Evolutionary conservation across 768 basidiomycete genomes (phyloP), one percentile per base, ranked within the genome.

Genomic region (Botryobasidium botryosum): DNA sequence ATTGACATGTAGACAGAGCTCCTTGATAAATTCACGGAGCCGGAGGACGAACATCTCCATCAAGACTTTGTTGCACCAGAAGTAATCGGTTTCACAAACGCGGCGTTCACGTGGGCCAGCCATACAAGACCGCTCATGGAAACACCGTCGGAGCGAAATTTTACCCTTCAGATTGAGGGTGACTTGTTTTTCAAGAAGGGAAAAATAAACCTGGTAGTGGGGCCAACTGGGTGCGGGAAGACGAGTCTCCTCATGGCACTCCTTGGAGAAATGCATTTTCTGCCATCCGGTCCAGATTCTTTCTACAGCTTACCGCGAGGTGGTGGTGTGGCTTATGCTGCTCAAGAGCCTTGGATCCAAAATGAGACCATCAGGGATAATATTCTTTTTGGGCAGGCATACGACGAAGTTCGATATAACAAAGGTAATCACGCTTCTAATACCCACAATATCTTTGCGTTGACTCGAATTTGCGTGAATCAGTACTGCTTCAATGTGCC

Each of bases 261-360:
- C 2, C 52, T 62, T 2, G 62, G 63, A 24, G 63, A 64, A 50
- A 58, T 64, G 51, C 61, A 63, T 49, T 63, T 61, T 45, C 45
- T 60, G 38, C 56, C 53, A 13, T 44, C 49, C 12, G 37, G 21
- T 2, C 42, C 69, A 1, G 67, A 70, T 35, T 74, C 79, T 0
- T 79, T 72, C 68, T 79, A 68, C 58, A 73, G 71, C 49, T 68
- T 86, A 5, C 83, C 84, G 21, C 65, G 81, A 2, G 62, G 61
- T 3, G 68, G 67, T 1, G 81, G 84, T 4, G 69, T 90, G 28
- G 75, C 81, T 2, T 86, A 82, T 56, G 79, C 79, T 5, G 77
- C 78, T 3, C 85, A 90, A 57, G 82, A 85, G 55, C 75, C 79
- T 3, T 90, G 82, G 83, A 75, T 86, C 2, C 71, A 77, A 57